These are phyloP conservation scores for Ehretia macrophylla DNA, from an alignment of 257 asterid genomes.

Conservation along the genomic window DNA sequence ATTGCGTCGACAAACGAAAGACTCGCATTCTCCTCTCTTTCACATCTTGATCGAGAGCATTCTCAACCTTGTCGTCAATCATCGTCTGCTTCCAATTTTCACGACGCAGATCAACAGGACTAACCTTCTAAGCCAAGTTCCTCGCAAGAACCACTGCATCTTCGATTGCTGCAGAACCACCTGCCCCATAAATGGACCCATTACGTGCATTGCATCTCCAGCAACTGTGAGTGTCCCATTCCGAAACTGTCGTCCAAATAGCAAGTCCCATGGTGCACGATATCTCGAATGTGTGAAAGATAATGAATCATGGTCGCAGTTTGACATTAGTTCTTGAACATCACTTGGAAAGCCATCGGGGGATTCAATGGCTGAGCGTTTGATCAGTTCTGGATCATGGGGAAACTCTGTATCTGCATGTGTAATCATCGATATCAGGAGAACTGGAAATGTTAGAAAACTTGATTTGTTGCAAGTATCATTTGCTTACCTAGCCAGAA, in stretches of 20 bases:
- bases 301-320: conserved; percentile 19
- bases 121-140: conserved; percentile 21
- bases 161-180: conserved; percentile 37
- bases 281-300: conserved; percentile 30
- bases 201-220: conserved; percentile 48
- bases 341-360: conserved; percentile 24
- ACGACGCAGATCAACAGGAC: background rate
- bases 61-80: conserved; percentile 4
- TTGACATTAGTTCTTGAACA: conserved; percentile 22
- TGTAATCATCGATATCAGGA: too few species aligned
- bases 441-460: too few species aligned
- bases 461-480: too few species aligned
- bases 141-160: conserved; percentile 50
- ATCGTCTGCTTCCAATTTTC: background rate
- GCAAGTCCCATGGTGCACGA: conserved; percentile 40
- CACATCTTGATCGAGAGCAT: conserved; percentile 23
- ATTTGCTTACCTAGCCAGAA: too few species aligned
- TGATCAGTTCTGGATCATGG: conserved; percentile 22
- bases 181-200: conserved; percentile 46
- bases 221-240: conserved; percentile 26
- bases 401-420: conserved; percentile 22
- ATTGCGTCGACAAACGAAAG: conserved; percentile 21
- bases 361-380: conserved; percentile 12
- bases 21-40: conserved; percentile 35
- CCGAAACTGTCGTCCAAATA: conserved; percentile 20